These are phyloP conservation scores for Suillus cothurnatus DNA, from an alignment of 768 basidiomycete genomes.

Conservation along the genomic window DNA sequence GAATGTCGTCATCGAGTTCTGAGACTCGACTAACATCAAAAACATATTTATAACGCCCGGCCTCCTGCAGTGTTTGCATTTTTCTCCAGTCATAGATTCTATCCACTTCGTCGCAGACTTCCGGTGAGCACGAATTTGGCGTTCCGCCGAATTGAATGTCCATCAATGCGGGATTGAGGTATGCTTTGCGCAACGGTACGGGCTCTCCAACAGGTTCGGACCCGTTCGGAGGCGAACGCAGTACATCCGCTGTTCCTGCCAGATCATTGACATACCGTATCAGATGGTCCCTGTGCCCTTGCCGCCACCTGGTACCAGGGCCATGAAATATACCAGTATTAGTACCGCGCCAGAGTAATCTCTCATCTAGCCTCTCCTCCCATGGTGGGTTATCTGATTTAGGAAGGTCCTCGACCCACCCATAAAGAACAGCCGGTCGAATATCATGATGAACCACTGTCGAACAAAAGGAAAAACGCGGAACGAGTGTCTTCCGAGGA, in stretches of 20 bases:
- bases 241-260: constrained; percentile 39
- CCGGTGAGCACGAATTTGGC: constrained; percentile 13
- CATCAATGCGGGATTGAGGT: constrained; percentile 55
- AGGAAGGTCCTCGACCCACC: constrained; percentile 46
- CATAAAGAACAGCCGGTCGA: constrained; percentile 48
- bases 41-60: constrained; percentile 62
- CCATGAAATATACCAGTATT: constrained; percentile 64
- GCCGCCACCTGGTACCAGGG: constrained; percentile 44
- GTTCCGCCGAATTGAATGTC: constrained; percentile 59
- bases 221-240: constrained; percentile 34
- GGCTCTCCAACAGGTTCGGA: constrained; percentile 38
- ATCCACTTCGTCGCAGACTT: constrained; percentile 47
- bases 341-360: constrained; percentile 72
- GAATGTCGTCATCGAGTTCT: background rate
- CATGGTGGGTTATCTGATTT: constrained; percentile 59
- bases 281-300: constrained; percentile 52
- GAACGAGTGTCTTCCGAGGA: constrained; percentile 45
- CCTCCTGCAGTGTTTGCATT: constrained; percentile 45
- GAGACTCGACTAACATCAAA: constrained; percentile 46
- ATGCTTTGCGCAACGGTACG: constrained; percentile 36
- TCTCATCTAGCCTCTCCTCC: constrained; percentile 62
- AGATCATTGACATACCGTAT: constrained; percentile 45
- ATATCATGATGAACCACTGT: constrained; percentile 59
- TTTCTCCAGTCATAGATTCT: constrained; percentile 52
- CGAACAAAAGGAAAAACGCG: constrained; percentile 54